Evolutionary conservation across 129 eudicot species (phyloP).

Genomic region (Chrysanthemum seticuspe): DNA sequence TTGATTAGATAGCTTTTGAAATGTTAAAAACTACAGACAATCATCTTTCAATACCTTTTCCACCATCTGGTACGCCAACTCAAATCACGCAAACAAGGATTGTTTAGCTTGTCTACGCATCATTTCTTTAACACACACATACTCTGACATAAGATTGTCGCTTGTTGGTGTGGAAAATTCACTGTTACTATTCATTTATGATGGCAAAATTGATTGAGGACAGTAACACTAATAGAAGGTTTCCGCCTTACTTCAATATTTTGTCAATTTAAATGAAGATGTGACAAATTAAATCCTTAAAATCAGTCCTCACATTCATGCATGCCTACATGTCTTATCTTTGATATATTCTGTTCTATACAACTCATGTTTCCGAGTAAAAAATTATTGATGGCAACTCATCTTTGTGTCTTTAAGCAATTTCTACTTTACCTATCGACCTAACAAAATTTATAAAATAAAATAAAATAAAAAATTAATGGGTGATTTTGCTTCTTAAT

Average conservation of each 20-base stretch:
- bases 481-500: no score
- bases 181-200: not conserved
- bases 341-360: not conserved
- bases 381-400: not conserved
- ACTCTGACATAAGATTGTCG: not conserved
- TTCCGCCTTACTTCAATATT: not conserved
- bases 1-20: no score
- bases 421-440: not conserved
- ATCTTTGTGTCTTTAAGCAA: not conserved
- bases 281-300: not conserved
- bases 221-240: not conserved
- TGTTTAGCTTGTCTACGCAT: no score
- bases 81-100: no score
- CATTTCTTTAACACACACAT: not conserved
- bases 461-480: no score
- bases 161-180: not conserved
- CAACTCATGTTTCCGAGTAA: not conserved
- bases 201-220: no score
- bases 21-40: no score
- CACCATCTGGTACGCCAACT: no score
- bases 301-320: not conserved
- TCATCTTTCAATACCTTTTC: no score
- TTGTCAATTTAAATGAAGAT: not conserved
- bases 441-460: no score
- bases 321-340: not conserved